Base-by-base conservation (phyloP, 192 early-diverging fungal genomes). In the Coemansia sp. region DNA sequence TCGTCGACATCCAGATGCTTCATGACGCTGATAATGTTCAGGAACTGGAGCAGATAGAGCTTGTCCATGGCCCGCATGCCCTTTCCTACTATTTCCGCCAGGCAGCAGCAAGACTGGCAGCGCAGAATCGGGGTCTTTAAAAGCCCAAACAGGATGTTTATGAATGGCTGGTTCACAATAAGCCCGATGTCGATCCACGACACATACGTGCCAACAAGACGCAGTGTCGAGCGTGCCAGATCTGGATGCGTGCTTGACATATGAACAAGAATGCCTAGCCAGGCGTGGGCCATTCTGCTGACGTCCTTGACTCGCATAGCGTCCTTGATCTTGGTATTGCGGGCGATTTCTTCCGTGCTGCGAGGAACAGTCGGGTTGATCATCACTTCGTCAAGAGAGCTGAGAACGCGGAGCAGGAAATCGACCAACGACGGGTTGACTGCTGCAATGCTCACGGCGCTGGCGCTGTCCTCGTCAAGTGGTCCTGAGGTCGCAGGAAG, bases 171-270 rank as follows among this genome's bases (percentile, higher is more conserved):
- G 72, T 92, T 92, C 50, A 93, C 89, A 54, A 98, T 85, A 25
- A 97, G 83, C 22, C 87, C 90, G 44, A 97, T 94, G 65, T 97
- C 94, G 56, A 97, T 92, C 96, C 96, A 98, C 17, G 90, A 87
- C n/a, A 95, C 89, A 84, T 96, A 98, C 31, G 84, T 82, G 37
- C 91, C 93, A 61, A 95, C 86, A 47, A 92, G 83, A 27, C 83
- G 86, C 48, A 98, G 76, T 10, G 84, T 81, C 47, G 77, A 61
- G 57, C 82, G 75, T 28, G 89, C 89, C 56, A 94, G 85, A 22
- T 85, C 84, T 1, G 84, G 74, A 47, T 84, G 81, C 13, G 81
- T 81, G 17, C 68, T 61, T 2, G 74, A 69, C 70, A 82, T 40
- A 31, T 86, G 84, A 33, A 79, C 72, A 55, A 98, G 67, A 17